phyloP scores from a whole-genome alignment of 768 basidiomycete genomes.

The Macrocybe gigantea region DNA sequence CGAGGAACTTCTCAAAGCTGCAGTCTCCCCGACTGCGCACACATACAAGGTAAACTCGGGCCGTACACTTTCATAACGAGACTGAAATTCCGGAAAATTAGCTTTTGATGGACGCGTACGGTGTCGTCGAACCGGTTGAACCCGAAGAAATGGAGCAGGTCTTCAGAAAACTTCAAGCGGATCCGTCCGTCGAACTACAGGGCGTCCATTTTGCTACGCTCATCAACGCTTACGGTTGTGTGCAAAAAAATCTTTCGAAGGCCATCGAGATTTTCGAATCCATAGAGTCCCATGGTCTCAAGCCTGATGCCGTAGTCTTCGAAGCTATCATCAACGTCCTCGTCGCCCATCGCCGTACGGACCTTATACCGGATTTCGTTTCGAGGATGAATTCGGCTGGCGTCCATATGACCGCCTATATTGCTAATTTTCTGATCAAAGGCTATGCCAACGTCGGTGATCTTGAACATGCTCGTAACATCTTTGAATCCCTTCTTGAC shows the following conservation, averaged over 20 bases:
- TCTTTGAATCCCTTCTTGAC: slow-evolving; percentile 81
- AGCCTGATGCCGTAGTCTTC: slow-evolving; percentile 78
- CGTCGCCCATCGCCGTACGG: slow-evolving; percentile 70
- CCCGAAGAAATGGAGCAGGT: slow-evolving; percentile 62
- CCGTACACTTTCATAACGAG: no score
- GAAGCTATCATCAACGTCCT: slow-evolving; percentile 89
- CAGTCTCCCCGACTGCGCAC: slow-evolving; percentile 75
- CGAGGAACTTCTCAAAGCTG: slow-evolving; percentile 50
- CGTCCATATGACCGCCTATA: slow-evolving; percentile 92
- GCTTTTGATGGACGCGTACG: slow-evolving; percentile 88
- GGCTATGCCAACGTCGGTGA: slow-evolving; percentile 63
- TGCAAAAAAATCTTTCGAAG: slow-evolving; percentile 67
- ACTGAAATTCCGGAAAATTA: slow-evolving; percentile 17
- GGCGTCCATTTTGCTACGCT: slow-evolving; percentile 67
- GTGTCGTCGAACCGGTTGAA: slow-evolving; percentile 79
- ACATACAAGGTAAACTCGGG: slow-evolving; percentile 79
- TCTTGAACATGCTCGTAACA: slow-evolving; percentile 60
- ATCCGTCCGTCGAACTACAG: slow-evolving; percentile 36
- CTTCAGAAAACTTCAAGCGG: slow-evolving; percentile 52
- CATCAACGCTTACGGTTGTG: slow-evolving; percentile 86
- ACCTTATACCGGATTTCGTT: slow-evolving; percentile 68
- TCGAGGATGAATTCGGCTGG: slow-evolving; percentile 52
- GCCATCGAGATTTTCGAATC: slow-evolving; percentile 76
- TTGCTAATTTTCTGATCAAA: slow-evolving; percentile 81
- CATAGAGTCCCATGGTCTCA: slow-evolving; percentile 43